Conservation (phyloP, 1,284 basidiomycete genomes). For the Meira nashicola region DNA sequence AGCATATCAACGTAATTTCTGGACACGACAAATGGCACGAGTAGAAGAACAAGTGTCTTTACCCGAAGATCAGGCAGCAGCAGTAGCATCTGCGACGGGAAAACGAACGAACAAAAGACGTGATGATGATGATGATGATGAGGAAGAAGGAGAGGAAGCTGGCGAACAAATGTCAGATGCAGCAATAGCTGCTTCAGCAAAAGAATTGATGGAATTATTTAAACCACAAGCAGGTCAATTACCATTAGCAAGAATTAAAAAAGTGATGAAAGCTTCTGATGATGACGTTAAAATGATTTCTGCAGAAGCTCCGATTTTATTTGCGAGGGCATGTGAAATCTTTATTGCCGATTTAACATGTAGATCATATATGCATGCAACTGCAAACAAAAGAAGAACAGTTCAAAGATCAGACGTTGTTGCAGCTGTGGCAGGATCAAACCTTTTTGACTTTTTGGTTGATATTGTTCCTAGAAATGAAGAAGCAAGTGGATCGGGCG, state of each 20-base stretch:
- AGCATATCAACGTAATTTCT: slow-evolving; percentile 3
- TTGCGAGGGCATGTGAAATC: slow-evolving; percentile 52
- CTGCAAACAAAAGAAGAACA: slow-evolving; percentile 48
- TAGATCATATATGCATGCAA: slow-evolving; percentile 49
- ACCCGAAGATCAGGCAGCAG: background rate
- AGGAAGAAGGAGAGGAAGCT: background rate
- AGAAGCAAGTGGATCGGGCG: background rate
- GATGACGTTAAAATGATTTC: slow-evolving; percentile 53
- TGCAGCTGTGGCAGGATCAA: slow-evolving; percentile 44
- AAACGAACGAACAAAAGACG: background rate
- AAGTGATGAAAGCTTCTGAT: slow-evolving; percentile 50
- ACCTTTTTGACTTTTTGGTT: slow-evolving; percentile 52
- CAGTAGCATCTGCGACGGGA: background rate
- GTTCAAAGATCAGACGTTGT: slow-evolving; percentile 49
- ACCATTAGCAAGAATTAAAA: slow-evolving; percentile 51
- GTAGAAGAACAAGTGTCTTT: slow-evolving; percentile 12
- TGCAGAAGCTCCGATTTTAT: slow-evolving; percentile 50
- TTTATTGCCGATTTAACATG: slow-evolving; percentile 52
- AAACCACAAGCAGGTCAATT: slow-evolving; percentile 33
- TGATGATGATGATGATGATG: no score
- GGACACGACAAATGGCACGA: slow-evolving; percentile 10
- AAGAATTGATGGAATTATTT: slow-evolving; percentile 11
- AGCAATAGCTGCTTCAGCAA: background rate
- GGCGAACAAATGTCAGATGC: background rate
- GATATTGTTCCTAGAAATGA: slow-evolving; percentile 36